Evolutionary conservation across 2,329 filamentous ascomycete species (phyloP).

Genomic region (Macroventuria anomochaeta): DNA sequence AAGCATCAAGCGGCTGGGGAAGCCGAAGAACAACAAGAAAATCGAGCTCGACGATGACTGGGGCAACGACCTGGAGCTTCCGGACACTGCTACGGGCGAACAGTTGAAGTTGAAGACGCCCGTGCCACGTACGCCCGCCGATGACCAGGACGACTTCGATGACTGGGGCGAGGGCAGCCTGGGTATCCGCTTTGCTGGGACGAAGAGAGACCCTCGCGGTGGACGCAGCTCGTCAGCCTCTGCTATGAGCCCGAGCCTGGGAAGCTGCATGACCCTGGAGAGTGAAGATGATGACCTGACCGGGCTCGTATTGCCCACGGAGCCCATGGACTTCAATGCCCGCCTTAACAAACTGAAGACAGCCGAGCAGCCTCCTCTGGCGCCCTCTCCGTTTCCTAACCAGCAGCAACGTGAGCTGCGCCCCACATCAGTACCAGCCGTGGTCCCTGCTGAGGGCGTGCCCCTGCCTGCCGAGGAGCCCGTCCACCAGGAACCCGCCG

Average conservation of each 20-base stretch:
- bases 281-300: conserved; percentile 93
- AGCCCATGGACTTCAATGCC: conserved; percentile 81
- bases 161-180: conserved; percentile 94
- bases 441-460: conserved; percentile 24
- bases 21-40: conserved; percentile 54
- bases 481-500: conserved; percentile 12
- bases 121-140: conserved; percentile 53
- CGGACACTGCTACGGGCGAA: conserved; percentile 42
- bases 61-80: conserved; percentile 59
- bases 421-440: conserved; percentile 41
- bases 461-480: conserved; percentile 14
- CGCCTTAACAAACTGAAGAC: conserved; percentile 75
- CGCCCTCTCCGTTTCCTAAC: conserved; percentile 26
- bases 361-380: conserved; percentile 43
- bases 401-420: conserved; percentile 28
- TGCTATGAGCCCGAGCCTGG: conserved; percentile 88
- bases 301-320: conserved; percentile 83
- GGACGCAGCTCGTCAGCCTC: conserved; percentile 86
- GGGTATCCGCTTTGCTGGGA: conserved; percentile 88
- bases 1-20: conserved; percentile 87
- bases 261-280: conserved; percentile 88
- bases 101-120: conserved; percentile 50
- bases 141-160: conserved; percentile 80
- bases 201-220: conserved; percentile 74
- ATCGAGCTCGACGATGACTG: conserved; percentile 58